phyloP scores from a whole-genome alignment of 306 rosid genomes.

The Vigna reflexopilosa region DNA sequence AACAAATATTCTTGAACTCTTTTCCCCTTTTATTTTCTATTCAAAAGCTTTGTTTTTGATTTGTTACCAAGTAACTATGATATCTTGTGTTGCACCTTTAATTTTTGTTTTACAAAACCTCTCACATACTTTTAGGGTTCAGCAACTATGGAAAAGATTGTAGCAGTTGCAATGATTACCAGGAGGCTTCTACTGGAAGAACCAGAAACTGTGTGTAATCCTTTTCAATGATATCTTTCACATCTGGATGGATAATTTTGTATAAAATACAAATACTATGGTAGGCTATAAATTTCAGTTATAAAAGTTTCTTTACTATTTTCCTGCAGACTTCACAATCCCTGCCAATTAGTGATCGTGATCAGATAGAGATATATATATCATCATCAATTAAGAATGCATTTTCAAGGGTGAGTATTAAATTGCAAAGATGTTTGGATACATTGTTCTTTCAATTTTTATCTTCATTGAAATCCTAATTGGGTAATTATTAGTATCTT shows the following conservation, averaged over 20 bases:
- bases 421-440: constrained; percentile 38
- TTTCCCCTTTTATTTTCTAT: constrained; percentile 25
- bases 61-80: constrained; percentile 36
- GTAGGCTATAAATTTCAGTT: constrained; percentile 15
- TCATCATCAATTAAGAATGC: constrained; percentile 78
- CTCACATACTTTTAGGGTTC: constrained; percentile 61
- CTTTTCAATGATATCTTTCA: constrained; percentile 41
- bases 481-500: constrained; percentile 18
- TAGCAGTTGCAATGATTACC: constrained; percentile 89
- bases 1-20: constrained; percentile 27
- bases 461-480: constrained; percentile 32
- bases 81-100: constrained; percentile 40
- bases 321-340: constrained; percentile 67
- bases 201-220: constrained; percentile 69
- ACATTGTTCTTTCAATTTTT: constrained; percentile 7
- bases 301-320: constrained; percentile 34
- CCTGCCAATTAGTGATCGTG: constrained; percentile 75
- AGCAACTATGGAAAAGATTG: constrained; percentile 77
- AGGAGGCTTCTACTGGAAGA: constrained; percentile 97
- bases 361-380: constrained; percentile 88
- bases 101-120: constrained; percentile 35
- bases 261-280: constrained; percentile 3
- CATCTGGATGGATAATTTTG: constrained; percentile 37
- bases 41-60: constrained; percentile 7
- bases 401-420: constrained; percentile 82